phyloP scores from a whole-genome alignment of 139 green algal genomes.

The Chlamydomonas schloesseri region DNA sequence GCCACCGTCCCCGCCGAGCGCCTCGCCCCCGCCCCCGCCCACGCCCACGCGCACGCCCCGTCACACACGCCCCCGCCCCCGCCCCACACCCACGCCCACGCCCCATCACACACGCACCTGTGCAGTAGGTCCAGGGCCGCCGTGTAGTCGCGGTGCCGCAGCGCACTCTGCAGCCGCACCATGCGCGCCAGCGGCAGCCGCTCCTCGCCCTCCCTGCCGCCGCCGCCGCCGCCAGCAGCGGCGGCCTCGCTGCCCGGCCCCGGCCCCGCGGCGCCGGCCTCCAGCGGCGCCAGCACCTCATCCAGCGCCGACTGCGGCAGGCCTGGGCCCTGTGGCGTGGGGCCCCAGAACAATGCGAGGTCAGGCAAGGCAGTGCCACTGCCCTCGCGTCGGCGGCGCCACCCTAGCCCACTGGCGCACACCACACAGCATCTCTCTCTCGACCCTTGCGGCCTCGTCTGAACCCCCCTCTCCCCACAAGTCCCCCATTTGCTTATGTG shows the following conservation, averaged over 20 bases:
- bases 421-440: too few species aligned
- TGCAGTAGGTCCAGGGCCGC: slow-evolving; percentile 52
- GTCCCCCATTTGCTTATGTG: too few species aligned
- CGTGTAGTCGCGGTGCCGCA: slow-evolving; percentile 55
- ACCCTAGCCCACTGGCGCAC: too few species aligned
- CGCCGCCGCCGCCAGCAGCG: background rate
- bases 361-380: too few species aligned
- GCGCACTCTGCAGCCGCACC: slow-evolving; percentile 38
- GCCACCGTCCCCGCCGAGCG: too few species aligned
- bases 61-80: background rate
- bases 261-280: slow-evolving; percentile 4
- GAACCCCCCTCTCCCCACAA: too few species aligned
- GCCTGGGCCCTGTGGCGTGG: background rate
- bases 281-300: background rate
- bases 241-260: background rate
- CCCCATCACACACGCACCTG: slow-evolving; percentile 7
- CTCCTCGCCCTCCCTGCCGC: background rate
- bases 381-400: too few species aligned
- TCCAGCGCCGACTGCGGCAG: slow-evolving; percentile 21
- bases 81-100: background rate
- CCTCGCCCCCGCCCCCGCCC: too few species aligned
- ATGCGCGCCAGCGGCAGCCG: slow-evolving; percentile 35
- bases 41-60: background rate
- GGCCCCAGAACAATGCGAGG: too few species aligned
- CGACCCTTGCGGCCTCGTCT: too few species aligned